phyloP scores from a whole-genome alignment of 1,139 yeast genomes.

The Suhomyces bokatorum region DNA sequence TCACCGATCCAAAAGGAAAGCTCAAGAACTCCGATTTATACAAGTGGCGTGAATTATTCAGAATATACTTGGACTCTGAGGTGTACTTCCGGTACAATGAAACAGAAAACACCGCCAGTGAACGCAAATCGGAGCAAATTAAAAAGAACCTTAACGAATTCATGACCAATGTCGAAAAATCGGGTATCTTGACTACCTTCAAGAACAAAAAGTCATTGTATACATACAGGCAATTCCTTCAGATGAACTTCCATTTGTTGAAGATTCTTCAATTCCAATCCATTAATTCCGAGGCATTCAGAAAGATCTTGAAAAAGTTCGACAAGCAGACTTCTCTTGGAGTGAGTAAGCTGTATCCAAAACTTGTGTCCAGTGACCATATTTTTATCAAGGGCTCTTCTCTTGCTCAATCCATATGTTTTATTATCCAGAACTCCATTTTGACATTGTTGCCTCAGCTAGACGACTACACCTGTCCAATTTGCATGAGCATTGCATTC shows the following conservation, averaged over 20 bases:
- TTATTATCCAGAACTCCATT: constrained; percentile 54
- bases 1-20: constrained; percentile 39
- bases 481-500: constrained; percentile 67
- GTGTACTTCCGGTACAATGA: constrained; percentile 63
- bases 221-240: constrained; percentile 53
- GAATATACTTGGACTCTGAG: constrained; percentile 63
- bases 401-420: constrained; percentile 56
- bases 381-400: constrained; percentile 49
- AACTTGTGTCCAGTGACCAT: constrained; percentile 46
- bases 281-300: constrained; percentile 61
- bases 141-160: constrained; percentile 46
- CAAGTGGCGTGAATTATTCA: constrained; percentile 71
- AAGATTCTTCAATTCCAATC: constrained; percentile 62
- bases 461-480: constrained; percentile 74
- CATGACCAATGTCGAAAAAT: constrained; percentile 41
- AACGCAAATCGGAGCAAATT: constrained; percentile 37
- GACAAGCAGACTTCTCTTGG: constrained; percentile 68
- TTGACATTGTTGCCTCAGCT: constrained; percentile 65
- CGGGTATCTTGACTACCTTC: constrained; percentile 44
- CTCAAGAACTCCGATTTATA: constrained; percentile 56
- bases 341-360: constrained; percentile 49
- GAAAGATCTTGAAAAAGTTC: constrained; percentile 70
- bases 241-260: constrained; percentile 54
- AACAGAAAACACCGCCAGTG: constrained; percentile 39
- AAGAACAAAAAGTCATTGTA: constrained; percentile 47